Evolutionary conservation across 1,284 basidiomycete genomes (phyloP).

Genomic region (Trametes versicolor): DNA sequence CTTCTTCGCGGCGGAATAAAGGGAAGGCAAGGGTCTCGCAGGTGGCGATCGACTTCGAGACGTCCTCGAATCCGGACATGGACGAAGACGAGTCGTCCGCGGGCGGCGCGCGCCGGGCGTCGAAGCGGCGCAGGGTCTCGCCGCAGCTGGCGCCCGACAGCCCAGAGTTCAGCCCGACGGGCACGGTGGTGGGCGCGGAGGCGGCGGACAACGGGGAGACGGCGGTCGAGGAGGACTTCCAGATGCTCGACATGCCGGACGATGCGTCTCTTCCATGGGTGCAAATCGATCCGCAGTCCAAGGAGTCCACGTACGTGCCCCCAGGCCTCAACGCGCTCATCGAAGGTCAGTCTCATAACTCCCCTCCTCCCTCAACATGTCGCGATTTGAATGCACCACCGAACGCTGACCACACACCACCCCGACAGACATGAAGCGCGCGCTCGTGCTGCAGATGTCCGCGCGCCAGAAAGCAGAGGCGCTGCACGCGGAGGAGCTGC

Average conservation of each 20-base stretch:
- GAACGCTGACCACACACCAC: background rate
- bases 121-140: slow-evolving; percentile 32
- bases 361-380: too few species aligned
- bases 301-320: slow-evolving; percentile 44
- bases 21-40: slow-evolving; percentile 21
- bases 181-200: slow-evolving; percentile 9
- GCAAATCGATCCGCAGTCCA: slow-evolving; percentile 23
- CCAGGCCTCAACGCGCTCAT: slow-evolving; percentile 48
- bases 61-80: slow-evolving; percentile 14
- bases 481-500: slow-evolving; percentile 35
- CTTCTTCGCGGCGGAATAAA: slow-evolving; percentile 25
- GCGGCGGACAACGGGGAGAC: slow-evolving; percentile 18
- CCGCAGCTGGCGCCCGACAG: slow-evolving; percentile 3
- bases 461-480: slow-evolving; percentile 47
- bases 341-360: slow-evolving; percentile 42
- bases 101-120: slow-evolving; percentile 13
- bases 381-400: background rate
- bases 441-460: slow-evolving; percentile 42
- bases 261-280: slow-evolving; percentile 46
- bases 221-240: slow-evolving; percentile 39
- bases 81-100: slow-evolving; percentile 8
- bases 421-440: slow-evolving; percentile 47
- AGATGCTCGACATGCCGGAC: slow-evolving; percentile 49
- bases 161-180: slow-evolving; percentile 2
- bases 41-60: slow-evolving; percentile 15